Conservation (phyloP, 2,329 filamentous ascomycete species). For the Macrophomina phaseolina region DNA sequence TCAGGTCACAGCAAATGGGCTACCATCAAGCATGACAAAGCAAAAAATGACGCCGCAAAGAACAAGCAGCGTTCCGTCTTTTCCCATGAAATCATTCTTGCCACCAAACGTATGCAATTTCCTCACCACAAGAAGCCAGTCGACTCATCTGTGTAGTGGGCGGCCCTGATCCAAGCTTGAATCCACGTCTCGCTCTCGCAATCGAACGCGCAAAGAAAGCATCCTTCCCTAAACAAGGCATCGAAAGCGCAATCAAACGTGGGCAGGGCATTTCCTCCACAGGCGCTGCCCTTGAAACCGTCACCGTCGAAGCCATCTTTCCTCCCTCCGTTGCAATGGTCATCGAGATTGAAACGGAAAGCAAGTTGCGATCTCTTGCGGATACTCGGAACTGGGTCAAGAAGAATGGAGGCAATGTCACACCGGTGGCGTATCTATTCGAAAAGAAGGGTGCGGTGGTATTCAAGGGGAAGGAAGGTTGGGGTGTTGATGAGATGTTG, state of each 20-base stretch:
- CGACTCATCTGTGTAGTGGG: conserved; percentile 60
- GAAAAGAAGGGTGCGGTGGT: conserved; percentile 76
- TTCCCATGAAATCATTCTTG: conserved; percentile 73
- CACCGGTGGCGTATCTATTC: conserved; percentile 84
- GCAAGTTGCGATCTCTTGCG: conserved; percentile 72
- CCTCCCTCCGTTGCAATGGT: conserved; percentile 76
- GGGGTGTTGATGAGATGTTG: conserved; percentile 69
- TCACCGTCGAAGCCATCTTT: conserved; percentile 81
- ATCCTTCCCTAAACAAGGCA: conserved; percentile 80
- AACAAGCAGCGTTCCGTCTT: conserved; percentile 72
- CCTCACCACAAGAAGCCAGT: background rate
- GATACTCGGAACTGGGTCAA: conserved; percentile 77
- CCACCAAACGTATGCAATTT: conserved; percentile 69
- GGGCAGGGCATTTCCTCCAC: conserved; percentile 82
- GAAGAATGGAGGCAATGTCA: conserved; percentile 69
- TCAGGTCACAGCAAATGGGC: conserved; percentile 94
- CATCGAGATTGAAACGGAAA: conserved; percentile 85
- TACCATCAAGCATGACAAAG: conserved; percentile 95
- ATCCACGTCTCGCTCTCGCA: conserved; percentile 75
- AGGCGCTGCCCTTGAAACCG: conserved; percentile 75
- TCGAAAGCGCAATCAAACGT: conserved; percentile 84
- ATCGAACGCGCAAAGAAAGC: conserved; percentile 82
- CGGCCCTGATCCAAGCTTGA: conserved; percentile 74
- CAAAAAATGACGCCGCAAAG: conserved; percentile 80
- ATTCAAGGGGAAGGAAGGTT: conserved; percentile 65